Percentiles rank a stretch among this genome's conserved stretches.
Evolutionary conservation across 441 rosid species (phyloP).

Genomic region (Pelargonium myrrhifolium): DNA sequence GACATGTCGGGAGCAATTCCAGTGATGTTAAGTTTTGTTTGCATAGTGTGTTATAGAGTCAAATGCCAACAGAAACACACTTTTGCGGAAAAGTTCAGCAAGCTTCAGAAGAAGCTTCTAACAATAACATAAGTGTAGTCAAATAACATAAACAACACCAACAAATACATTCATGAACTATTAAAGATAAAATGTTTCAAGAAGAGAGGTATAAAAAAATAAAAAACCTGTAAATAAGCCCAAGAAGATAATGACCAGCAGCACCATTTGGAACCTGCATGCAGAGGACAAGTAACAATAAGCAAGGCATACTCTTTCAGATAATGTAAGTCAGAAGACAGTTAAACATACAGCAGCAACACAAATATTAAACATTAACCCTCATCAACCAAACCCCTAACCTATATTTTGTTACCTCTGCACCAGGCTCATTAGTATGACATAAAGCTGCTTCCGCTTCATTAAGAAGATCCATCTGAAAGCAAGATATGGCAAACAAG

Average conservation of each 20-base stretch:
- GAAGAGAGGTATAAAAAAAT: background rate
- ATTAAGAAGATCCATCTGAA: slow-evolving; percentile 86
- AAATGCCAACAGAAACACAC: background rate
- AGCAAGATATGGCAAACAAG: slow-evolving; percentile 94
- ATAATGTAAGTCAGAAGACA: background rate
- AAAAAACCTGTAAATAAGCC: slow-evolving; percentile 45
- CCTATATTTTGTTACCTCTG: slow-evolving; percentile 50
- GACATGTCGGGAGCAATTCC: background rate
- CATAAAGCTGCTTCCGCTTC: slow-evolving; percentile 89
- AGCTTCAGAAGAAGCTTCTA: slow-evolving; percentile 2
- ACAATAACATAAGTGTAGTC: background rate
- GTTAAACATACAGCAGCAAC: background rate
- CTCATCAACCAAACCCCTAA: slow-evolving; percentile 3
- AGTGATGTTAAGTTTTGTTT: background rate
- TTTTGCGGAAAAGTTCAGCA: background rate
- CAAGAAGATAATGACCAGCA: slow-evolving; percentile 57
- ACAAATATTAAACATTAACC: background rate
- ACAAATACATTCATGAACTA: slow-evolving; percentile 2
- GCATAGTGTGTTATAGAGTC: background rate
- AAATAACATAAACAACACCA: background rate
- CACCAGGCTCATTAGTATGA: slow-evolving; percentile 68
- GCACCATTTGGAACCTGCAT: slow-evolving; percentile 58
- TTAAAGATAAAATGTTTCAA: background rate
- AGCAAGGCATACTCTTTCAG: slow-evolving; percentile 16
- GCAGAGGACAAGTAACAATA: slow-evolving; percentile 14